Percentiles rank a stretch among this genome's conserved stretches.
These are phyloP conservation scores for Trametes cubensis DNA, from an alignment of 768 basidiomycete species.

Conservation along the genomic window DNA sequence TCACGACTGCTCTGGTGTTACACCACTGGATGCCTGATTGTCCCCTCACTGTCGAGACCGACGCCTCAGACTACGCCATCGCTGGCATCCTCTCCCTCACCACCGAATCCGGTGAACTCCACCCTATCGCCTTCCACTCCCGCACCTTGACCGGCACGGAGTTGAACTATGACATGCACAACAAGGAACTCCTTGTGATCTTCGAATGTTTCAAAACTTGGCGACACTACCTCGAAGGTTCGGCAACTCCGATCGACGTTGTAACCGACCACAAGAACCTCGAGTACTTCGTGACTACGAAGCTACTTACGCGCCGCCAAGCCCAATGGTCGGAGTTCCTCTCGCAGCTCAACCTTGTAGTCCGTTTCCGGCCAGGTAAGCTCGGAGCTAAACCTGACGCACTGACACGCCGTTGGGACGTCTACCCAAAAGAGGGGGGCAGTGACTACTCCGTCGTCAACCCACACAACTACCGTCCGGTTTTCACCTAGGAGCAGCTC, in stretches of 20 bases:
- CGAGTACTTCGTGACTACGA: constrained; percentile 39
- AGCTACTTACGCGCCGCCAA: constrained; percentile 39
- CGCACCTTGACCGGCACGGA: constrained; percentile 36
- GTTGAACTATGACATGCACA: constrained; percentile 52
- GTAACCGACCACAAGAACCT: constrained; percentile 43
- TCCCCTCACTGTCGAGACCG: constrained; percentile 25
- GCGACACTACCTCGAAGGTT: constrained; percentile 30
- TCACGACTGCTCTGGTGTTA: too few relatives aligned
- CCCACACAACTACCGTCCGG: constrained; percentile 24
- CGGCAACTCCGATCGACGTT: constrained; percentile 24
- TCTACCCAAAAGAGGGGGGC: constrained; percentile 31
- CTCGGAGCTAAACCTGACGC: constrained; percentile 22
- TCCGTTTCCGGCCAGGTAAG: constrained; percentile 11
- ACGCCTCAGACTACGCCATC: constrained; percentile 31
- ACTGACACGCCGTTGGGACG: constrained; percentile 27
- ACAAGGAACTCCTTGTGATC: constrained; percentile 55
- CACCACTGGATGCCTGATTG: not conserved
- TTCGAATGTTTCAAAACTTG: constrained; percentile 36
- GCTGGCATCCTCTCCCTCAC: constrained; percentile 26
- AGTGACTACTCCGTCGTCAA: constrained; percentile 26
- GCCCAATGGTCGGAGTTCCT: constrained; percentile 39
- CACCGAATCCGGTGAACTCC: constrained; percentile 25
- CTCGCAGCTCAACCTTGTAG: constrained; percentile 27
- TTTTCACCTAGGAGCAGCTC: constrained; percentile 28
- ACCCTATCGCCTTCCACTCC: constrained; percentile 39